Percentiles rank a stretch among this genome's conserved stretches.
These are phyloP conservation scores for Fusarium goolgardi DNA, from an alignment of 2,329 filamentous ascomycete species.

Conservation along the genomic window DNA sequence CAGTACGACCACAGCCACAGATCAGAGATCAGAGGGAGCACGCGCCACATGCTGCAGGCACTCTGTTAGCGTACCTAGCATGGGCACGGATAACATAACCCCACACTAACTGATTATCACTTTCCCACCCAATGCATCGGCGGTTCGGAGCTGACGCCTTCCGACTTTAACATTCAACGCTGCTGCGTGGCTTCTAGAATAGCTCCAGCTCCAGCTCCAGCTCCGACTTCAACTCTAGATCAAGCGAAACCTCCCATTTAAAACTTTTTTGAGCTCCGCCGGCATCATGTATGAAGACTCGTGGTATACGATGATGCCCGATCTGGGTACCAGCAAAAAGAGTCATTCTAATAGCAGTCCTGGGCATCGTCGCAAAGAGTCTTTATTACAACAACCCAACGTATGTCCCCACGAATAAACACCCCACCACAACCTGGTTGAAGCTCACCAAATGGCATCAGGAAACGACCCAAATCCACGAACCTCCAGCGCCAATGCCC, in stretches of 20 bases:
- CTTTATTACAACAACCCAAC: slow-evolving; percentile 74
- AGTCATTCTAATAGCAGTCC: slow-evolving; percentile 57
- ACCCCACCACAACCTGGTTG: slow-evolving; percentile 32
- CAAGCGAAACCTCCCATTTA: slow-evolving; percentile 26
- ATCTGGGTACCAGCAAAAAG: slow-evolving; percentile 65
- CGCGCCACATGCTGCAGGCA: slow-evolving; percentile 34
- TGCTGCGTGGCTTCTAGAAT: slow-evolving; percentile 49
- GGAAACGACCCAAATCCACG: slow-evolving; percentile 64
- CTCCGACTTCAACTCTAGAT: background rate
- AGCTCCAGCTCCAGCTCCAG: slow-evolving; percentile 14
- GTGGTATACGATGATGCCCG: slow-evolving; percentile 82
- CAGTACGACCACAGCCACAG: slow-evolving; percentile 9
- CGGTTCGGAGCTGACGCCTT: slow-evolving; percentile 48
- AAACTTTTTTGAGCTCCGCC: slow-evolving; percentile 36
- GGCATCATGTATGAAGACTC: slow-evolving; percentile 81
- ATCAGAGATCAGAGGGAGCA: background rate
- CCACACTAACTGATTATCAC: slow-evolving; percentile 14
- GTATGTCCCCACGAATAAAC: slow-evolving; percentile 52
- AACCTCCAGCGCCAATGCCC: slow-evolving; percentile 66
- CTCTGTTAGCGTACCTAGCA: slow-evolving; percentile 5
- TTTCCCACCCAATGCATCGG: slow-evolving; percentile 42
- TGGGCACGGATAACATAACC: slow-evolving; percentile 18
- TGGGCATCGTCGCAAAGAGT: slow-evolving; percentile 74
- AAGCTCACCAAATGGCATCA: slow-evolving; percentile 51
- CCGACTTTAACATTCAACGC: slow-evolving; percentile 45